Base-by-base conservation (phyloP, 1,284 basidiomycete genomes). In the Tilletia walkeri region DNA sequence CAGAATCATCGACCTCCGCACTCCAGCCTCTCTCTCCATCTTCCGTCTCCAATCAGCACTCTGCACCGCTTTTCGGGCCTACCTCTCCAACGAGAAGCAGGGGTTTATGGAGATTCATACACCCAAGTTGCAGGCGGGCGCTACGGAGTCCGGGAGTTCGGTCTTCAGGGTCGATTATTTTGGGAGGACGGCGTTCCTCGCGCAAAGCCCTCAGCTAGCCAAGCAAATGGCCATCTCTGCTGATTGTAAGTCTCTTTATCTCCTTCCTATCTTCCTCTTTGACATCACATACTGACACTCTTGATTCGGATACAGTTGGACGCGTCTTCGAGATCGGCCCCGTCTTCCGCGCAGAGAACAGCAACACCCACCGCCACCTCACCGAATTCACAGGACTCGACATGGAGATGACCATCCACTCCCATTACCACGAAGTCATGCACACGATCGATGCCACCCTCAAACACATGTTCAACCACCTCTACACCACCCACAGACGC, bases 371-470 rank as follows among this genome's bases (percentile, higher is more conserved):
- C 53, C 78, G 80, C 45, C 80, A 82, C 59, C 67, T 82, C 66
- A 82, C 80, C 68, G 80, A 82, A 65, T 82, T 80, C 72, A 82
- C 80, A 4, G 80, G 80, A 36, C 69, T 82, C 39, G 80, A 82
- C 59, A 73, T 82, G 48, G 80, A 82, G 73, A 82, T 82, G 80
- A 76, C 78, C 69, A 72, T 82, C 50, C 30, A 45, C 49, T 74
- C 76, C 10, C 74, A 78, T 69, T 82, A 82, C 72, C 78, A 81
- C 73, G 80, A 82, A 53, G 80, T 79, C 59, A 74, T 82, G 61
- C 59, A 69, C 5, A 63, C 81, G 66, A 82, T 82, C 39, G 80
- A 82, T 65, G 73, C 71, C 30, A 78, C 80, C 74, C 77, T 82
- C 73, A 81, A 81, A 70, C 74, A 72, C 71, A 79, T 82, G 49